These are phyloP conservation scores for Saccharomycopsis sp. DNA, from an alignment of 805 yeast genomes.

Conservation along the genomic window DNA sequence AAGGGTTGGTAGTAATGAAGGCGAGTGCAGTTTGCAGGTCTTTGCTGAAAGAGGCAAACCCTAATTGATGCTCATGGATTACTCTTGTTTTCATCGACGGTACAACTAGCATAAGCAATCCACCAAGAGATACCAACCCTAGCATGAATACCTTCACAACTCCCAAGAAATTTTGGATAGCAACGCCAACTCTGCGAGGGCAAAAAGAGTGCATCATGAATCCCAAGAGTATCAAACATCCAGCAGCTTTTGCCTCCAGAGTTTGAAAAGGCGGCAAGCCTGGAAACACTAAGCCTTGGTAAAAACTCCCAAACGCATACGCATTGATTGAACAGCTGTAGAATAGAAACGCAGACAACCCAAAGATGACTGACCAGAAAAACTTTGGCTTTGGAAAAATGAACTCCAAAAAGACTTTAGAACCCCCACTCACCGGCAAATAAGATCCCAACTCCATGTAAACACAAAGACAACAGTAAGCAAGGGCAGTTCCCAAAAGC, in stretches of 20 bases:
- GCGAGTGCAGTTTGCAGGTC: too few relatives aligned
- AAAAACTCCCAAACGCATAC: constrained; percentile 56
- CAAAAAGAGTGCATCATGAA: too few relatives aligned
- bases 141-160: constrained; percentile 48
- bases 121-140: too few relatives aligned
- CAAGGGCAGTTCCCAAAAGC: constrained; percentile 49
- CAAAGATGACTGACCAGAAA: constrained; percentile 43
- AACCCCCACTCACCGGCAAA: constrained; percentile 66
- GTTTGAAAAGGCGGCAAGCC: too few relatives aligned
- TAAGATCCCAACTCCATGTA: constrained; percentile 63
- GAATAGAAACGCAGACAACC: constrained; percentile 40
- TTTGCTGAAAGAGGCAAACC: too few relatives aligned
- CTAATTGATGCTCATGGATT: too few relatives aligned
- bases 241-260: too few relatives aligned
- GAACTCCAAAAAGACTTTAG: constrained; percentile 61
- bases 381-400: constrained; percentile 52
- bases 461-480: constrained; percentile 58
- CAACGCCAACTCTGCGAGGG: constrained; percentile 47
- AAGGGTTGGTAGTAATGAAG: too few relatives aligned
- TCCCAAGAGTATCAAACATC: too few relatives aligned
- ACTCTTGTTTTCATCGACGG: too few relatives aligned
- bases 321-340: constrained; percentile 48
- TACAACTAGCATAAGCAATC: too few relatives aligned
- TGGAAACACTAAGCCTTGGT: too few relatives aligned
- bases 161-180: constrained; percentile 54